These are phyloP conservation scores for Pythium aquatile DNA, from an alignment of 352 stramenopile genomes.

Conservation along the genomic window DNA sequence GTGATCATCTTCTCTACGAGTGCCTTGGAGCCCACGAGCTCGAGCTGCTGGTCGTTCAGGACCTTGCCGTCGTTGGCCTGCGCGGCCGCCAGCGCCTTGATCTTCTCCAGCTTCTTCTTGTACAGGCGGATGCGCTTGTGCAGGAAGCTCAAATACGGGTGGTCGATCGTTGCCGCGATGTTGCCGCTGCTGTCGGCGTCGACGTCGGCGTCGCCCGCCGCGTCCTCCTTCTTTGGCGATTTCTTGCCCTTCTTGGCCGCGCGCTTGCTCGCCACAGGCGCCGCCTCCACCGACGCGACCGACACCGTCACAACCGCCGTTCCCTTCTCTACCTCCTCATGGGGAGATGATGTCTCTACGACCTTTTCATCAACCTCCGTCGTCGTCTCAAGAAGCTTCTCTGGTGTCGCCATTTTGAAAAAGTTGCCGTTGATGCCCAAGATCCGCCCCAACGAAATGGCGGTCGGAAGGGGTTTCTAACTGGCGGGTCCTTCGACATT, in stretches of 20 bases:
- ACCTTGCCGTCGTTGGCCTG: slow-evolving; percentile 48
- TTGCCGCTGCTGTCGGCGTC: slow-evolving; percentile 39
- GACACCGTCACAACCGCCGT: slow-evolving; percentile 6
- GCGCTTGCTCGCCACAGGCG: slow-evolving; percentile 27
- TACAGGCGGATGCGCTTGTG: slow-evolving; percentile 81
- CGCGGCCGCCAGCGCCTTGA: slow-evolving; percentile 57
- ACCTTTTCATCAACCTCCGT: not conserved
- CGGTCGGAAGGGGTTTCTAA: slow-evolving; percentile 3
- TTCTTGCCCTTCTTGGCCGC: slow-evolving; percentile 36
- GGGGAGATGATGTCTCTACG: slow-evolving; percentile 18
- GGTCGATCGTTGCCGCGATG: slow-evolving; percentile 48
- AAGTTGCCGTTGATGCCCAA: slow-evolving; percentile 24
- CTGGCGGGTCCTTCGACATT: slow-evolving; percentile 9
- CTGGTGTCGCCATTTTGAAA: slow-evolving; percentile 13
- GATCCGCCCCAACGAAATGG: slow-evolving; percentile 15
- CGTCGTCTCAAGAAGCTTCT: slow-evolving; percentile 16
- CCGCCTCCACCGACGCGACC: slow-evolving; percentile 7
- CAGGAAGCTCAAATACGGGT: slow-evolving; percentile 79
- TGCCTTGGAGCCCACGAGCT: slow-evolving; percentile 62
- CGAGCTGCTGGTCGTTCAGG: slow-evolving; percentile 74
- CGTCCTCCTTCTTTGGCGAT: slow-evolving; percentile 11
- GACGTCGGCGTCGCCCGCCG: slow-evolving; percentile 21
- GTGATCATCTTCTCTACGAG: slow-evolving; percentile 73
- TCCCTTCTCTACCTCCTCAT: slow-evolving; percentile 7
- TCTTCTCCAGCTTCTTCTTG: slow-evolving; percentile 88